Conservation (phyloP, 2,329 filamentous ascomycete species). For the Pseudonectria buxi region DNA sequence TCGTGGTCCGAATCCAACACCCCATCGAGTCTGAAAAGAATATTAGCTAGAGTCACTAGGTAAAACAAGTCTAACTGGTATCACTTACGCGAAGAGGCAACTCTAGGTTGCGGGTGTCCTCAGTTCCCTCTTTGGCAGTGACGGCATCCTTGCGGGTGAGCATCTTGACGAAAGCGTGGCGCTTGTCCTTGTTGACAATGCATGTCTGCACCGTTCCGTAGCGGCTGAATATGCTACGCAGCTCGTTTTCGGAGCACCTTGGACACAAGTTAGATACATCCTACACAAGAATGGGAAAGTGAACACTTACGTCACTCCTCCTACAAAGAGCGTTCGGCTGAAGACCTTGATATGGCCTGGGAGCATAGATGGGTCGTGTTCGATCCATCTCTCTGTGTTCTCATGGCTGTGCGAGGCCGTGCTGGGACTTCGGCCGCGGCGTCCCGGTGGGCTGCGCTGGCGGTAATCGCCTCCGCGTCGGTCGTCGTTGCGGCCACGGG, state of each 20-base stretch:
- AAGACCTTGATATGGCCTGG: constrained; percentile 81
- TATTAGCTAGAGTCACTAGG: constrained; percentile 17
- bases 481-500: constrained; percentile 51
- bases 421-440: constrained; percentile 58
- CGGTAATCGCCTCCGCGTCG: constrained; percentile 66
- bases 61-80: background rate
- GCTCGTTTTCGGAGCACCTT: constrained; percentile 71
- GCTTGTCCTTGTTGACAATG: constrained; percentile 96
- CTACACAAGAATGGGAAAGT: constrained; percentile 1
- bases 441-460: constrained; percentile 74
- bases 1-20: constrained; percentile 91
- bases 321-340: constrained; percentile 92
- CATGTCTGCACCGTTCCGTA: constrained; percentile 92
- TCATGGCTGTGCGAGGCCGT: constrained; percentile 34
- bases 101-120: constrained; percentile 65
- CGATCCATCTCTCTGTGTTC: constrained; percentile 60
- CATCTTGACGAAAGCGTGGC: constrained; percentile 99
- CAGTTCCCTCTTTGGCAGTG: constrained; percentile 78
- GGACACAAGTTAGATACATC: constrained; percentile 22
- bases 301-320: constrained; percentile 74
- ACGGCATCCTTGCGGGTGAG: constrained; percentile 80
- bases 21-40: constrained; percentile 75
- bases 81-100: constrained; percentile 63
- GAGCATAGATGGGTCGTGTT: constrained; percentile 69
- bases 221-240: constrained; percentile 71